A percentile compares a stretch with the other conserved stretches of the same genome.
Evolutionary conservation across 176 grass and related monocot species (phyloP).

Genomic region (Juncus inflexus): DNA sequence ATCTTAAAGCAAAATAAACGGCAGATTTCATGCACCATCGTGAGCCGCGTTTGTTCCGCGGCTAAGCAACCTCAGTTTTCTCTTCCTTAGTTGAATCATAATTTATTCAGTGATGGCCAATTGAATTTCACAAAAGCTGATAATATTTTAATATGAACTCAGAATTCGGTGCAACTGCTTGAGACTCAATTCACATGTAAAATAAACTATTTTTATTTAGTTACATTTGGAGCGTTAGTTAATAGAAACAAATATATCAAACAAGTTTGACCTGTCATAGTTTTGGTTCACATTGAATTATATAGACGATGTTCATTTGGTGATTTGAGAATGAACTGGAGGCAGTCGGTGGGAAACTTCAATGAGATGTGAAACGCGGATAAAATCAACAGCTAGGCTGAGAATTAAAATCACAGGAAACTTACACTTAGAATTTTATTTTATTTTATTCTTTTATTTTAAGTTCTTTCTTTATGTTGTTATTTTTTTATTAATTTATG

Average conservation of each 20-base stretch:
- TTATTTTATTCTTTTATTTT: not conserved
- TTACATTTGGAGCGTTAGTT: not conserved
- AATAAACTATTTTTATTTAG: too few relatives aligned
- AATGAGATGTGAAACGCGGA: conserved; percentile 11
- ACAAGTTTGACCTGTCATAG: not conserved
- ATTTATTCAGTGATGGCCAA: not conserved
- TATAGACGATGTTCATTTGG: not conserved
- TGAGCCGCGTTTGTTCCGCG: conserved; percentile 9
- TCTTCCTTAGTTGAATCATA: not conserved
- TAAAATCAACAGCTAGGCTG: not conserved
- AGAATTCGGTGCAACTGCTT: too few relatives aligned
- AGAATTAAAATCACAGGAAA: not conserved
- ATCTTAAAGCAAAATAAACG: conserved; percentile 7
- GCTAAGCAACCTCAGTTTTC: not conserved
- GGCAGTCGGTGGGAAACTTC: not conserved
- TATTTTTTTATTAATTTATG: not conserved
- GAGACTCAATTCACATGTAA: too few relatives aligned
- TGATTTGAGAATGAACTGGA: not conserved
- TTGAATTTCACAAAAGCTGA: too few relatives aligned
- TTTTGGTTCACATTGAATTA: not conserved
- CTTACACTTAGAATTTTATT: not conserved
- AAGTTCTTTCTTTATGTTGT: not conserved
- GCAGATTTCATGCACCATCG: not conserved
- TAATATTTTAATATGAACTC: too few relatives aligned
- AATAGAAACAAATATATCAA: not conserved